Base-by-base conservation (phyloP, 352 stramenopile genomes). In the Phytopythium helicoides region DNA sequence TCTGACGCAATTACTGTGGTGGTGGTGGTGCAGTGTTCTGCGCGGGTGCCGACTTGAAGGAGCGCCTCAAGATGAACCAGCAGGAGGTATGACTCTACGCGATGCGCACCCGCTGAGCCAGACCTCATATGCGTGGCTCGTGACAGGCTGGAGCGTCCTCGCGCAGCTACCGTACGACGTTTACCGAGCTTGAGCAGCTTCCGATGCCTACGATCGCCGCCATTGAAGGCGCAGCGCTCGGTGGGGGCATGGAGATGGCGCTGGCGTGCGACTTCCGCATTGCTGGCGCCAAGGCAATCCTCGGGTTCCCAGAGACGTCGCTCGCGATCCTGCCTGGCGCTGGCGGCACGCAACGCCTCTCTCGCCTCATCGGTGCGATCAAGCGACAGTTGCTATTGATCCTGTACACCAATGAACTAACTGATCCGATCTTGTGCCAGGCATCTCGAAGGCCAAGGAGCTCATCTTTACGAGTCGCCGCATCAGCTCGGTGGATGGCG, bases 271-370 rank as follows among this genome's bases (percentile, higher is more conserved):
- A 98, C 73, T 81, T 98, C 31, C 83, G 92, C 16, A 84, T 98
- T 34, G 92, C 87, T 38, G 87, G 86, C 7, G 60, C 65, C n/a
- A 91, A 89, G 42, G 89, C 92, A 6, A 68, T 89, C 3, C 77
- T 98, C 9, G 92, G 90, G 0, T 84, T 95, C 16, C 92, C 91
- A 0, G 94, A 98, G 73, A 98, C 94, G 3, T 86, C 75, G 12
- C 69, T 98, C 10, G 94, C 86, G 0, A 98, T 98, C 56, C 84
- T 98, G 12, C 94, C 94, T 31, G 94, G 92, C 21, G 92, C 92
- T 25, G 94, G 94, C 41, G 94, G 92, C 6, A 98, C 92, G 5
- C 92, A 98, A 62, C 83, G 94, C 23, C 75, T 98, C 4, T 87
- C 94, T 35, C 86, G 94, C 31, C 64, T 98, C 3, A 88, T 98